Base-by-base conservation (phyloP, 129 eudicot species). In the Tagetes erecta region DNA sequence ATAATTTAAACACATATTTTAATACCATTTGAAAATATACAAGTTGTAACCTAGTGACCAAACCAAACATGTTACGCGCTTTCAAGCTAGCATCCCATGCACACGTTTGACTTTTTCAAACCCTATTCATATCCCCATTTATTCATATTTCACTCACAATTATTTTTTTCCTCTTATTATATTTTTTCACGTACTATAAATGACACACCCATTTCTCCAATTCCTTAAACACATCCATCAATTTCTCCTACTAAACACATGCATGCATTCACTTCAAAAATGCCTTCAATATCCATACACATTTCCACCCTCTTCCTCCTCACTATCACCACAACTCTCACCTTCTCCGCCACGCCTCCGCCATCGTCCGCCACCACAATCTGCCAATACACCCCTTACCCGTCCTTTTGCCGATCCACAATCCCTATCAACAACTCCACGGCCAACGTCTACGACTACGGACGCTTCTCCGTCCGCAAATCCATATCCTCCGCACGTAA, bases 321-420 rank as follows among this genome's bases (percentile, higher is more conserved):
- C 59, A 0, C 37, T 49, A 1, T 66, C 65, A 0, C 41, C 1
- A 11, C 49, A 12, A 2, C 60, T 42, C 4, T 81, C 78, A 2
- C 73, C 73, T 38, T 60, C 13, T 10, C 27, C 30, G 20, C 81
- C 64, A 4, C 13, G 20, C 27, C 9, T 0, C 74, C 73, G 0
- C 73, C 74, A 1, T 45, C 80, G 1, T 80, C 84, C 47, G 7
- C 74, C 51, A 1, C 83, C 69, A 65, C 78, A 3, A 45, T 82
- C 5, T 92, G 97, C 75, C 82, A 75, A 1, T 79, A 79, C 75
- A 92, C 92, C 40, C 91, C 71, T 0, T 83, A 83, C 70, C 97
- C 96, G 2, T 72, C 88, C 8, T 85, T 79, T 63, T 92, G 97
- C 73, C 83, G 78, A 74, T 67, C 84, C 9, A 35, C 79, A 3